Evolutionary conservation across 2,329 filamentous ascomycete species (phyloP).

Genomic region (Fusarium denticulatum): DNA sequence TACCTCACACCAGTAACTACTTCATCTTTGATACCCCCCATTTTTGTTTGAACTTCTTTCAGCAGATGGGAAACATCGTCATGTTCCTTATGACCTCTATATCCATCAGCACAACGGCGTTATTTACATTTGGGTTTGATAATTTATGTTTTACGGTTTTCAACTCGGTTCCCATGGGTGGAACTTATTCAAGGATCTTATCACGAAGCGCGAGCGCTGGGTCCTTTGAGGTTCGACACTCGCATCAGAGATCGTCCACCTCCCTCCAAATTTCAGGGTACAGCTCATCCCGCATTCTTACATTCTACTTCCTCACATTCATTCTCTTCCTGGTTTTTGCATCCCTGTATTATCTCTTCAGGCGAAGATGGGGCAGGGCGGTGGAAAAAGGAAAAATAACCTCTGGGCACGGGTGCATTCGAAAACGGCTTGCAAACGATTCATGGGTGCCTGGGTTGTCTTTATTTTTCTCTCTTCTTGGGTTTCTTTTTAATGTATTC

Average conservation of each 20-base stretch:
- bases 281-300: conserved; percentile 4
- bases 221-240: conserved; percentile 1
- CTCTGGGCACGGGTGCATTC: conserved; percentile 18
- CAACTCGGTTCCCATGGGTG: conserved; percentile 22
- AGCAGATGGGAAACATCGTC: conserved; percentile 42
- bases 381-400: conserved; percentile 21
- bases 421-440: conserved; percentile 24
- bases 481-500: conserved; percentile 25
- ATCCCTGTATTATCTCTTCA: conserved; percentile 11
- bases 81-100: conserved; percentile 45
- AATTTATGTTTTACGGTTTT: conserved; percentile 40
- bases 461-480: not conserved
- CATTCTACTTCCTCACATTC: conserved; percentile 2
- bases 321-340: conserved; percentile 10
- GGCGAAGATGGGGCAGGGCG: conserved; percentile 20
- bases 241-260: not conserved
- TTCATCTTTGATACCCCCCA: conserved; percentile 52
- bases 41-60: conserved; percentile 41
- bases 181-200: conserved; percentile 20
- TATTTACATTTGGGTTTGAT: conserved; percentile 40
- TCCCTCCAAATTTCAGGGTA: conserved; percentile 31
- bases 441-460: conserved; percentile 5
- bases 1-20: conserved; percentile 44
- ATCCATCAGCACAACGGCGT: conserved; percentile 46
- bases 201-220: conserved; percentile 22